Percentiles rank a stretch among this genome's conserved stretches.
These are phyloP conservation scores for Aspergillus costaricaensis DNA, from an alignment of 2,329 filamentous ascomycete genomes.

Conservation along the genomic window DNA sequence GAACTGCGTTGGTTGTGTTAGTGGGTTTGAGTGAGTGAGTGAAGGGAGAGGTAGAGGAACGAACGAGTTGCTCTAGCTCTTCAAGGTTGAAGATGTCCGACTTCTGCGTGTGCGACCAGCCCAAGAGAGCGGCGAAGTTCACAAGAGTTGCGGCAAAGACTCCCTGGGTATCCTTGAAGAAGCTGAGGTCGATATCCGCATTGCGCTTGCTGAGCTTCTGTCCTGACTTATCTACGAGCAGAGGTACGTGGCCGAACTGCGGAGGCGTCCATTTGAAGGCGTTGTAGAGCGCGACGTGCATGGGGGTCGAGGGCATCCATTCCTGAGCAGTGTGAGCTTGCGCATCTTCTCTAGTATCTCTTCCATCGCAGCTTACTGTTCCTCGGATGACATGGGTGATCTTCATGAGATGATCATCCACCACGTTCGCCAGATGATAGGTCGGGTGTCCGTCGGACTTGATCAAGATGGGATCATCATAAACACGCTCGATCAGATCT, in stretches of 20 bases:
- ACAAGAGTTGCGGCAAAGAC: conserved; percentile 65
- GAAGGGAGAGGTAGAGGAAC: conserved; percentile 21
- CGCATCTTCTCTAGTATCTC: neutral
- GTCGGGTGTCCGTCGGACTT: conserved; percentile 93
- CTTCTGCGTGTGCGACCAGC: conserved; percentile 71
- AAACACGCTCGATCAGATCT: conserved; percentile 51
- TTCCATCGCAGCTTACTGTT: conserved; percentile 54
- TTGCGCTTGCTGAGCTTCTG: conserved; percentile 88
- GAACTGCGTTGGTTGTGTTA: conserved; percentile 55
- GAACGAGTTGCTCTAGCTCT: conserved; percentile 69
- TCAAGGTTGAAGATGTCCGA: conserved; percentile 72
- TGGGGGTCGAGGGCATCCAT: conserved; percentile 94
- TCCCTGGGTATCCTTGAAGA: conserved; percentile 58
- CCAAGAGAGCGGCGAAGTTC: conserved; percentile 84
- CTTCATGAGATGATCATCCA: conserved; percentile 93
- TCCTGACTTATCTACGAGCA: conserved; percentile 68
- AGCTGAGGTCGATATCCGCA: conserved; percentile 62
- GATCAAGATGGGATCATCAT: conserved; percentile 83
- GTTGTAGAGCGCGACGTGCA: conserved; percentile 71
- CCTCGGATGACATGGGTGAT: conserved; percentile 96
- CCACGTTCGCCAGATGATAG: conserved; percentile 95
- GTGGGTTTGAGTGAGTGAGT: neutral
- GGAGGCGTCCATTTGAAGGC: conserved; percentile 75
- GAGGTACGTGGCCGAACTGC: conserved; percentile 75
- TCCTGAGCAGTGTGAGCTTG: conserved; percentile 56